Evolutionary conservation across 1,139 yeast species (phyloP).

Genomic region (Magnusiomyces magnusii): DNA sequence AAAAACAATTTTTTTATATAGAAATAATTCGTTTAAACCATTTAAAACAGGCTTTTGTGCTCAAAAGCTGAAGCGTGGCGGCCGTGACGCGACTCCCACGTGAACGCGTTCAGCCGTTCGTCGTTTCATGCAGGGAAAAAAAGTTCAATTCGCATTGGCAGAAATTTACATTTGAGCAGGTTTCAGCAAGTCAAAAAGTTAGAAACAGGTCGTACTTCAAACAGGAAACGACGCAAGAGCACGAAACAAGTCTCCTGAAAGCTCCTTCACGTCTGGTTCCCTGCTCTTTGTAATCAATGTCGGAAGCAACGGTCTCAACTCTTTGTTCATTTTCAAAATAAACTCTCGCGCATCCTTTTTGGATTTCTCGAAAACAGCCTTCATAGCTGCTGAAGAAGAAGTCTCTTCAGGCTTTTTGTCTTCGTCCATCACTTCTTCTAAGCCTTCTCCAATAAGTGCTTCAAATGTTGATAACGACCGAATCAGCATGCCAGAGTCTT

Average conservation of each 20-base stretch:
- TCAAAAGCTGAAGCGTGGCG: no score
- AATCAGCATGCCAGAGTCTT: slow-evolving; percentile 9
- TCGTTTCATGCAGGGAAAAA: no score
- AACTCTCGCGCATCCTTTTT: neutral
- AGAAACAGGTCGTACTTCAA: neutral
- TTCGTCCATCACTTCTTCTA: neutral
- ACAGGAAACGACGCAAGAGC: neutral
- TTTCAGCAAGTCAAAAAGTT: no score
- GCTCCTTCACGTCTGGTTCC: slow-evolving; percentile 8
- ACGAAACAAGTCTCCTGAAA: slow-evolving; percentile 8
- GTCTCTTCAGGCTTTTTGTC: neutral
- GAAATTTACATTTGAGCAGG: no score
- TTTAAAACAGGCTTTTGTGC: no score
- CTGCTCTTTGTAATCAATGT: slow-evolving; percentile 5
- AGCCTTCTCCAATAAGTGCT: neutral
- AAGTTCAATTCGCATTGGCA: no score
- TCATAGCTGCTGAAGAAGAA: neutral
- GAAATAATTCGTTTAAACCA: no score
- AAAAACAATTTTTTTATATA: no score
- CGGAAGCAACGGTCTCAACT: neutral
- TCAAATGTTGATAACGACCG: slow-evolving; percentile 6
- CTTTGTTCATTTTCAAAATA: neutral
- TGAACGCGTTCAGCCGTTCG: no score
- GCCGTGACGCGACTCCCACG: no score
- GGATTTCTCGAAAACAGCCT: neutral